Conservation (phyloP, 352 stramenopile genomes). For the Globisporangium parvum region DNA sequence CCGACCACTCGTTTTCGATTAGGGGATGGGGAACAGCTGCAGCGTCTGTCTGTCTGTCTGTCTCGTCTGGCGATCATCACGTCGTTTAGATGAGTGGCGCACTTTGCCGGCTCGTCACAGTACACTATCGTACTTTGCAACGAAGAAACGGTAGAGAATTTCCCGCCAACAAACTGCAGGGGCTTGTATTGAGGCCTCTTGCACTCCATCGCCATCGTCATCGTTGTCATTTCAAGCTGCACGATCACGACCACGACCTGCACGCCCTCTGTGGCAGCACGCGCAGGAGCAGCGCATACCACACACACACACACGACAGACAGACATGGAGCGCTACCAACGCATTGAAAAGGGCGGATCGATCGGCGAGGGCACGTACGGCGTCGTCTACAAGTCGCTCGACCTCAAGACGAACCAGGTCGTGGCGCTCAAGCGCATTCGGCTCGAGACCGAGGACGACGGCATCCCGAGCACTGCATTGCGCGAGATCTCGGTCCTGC, state of each 20-base stretch:
- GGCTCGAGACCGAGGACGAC: conserved; percentile 98
- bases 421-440: conserved; percentile 95
- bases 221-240: no score
- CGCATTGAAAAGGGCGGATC: conserved; percentile 91
- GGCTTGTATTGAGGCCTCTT: background rate
- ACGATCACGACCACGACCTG: no score
- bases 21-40: background rate
- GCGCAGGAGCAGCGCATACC: no score
- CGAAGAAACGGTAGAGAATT: background rate
- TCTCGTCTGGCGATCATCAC: background rate
- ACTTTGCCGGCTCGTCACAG: background rate
- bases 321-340: conserved; percentile 87
- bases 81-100: background rate
- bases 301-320: background rate
- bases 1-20: background rate
- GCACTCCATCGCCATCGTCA: no score
- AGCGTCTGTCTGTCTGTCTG: no score
- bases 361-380: conserved; percentile 95
- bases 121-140: background rate
- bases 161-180: background rate
- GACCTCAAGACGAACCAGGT: conserved; percentile 89
- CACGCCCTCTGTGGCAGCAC: no score
- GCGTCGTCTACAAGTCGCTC: conserved; percentile 95
- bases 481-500: conserved; percentile 97
- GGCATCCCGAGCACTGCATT: conserved; percentile 98